A percentile compares a stretch with the other conserved stretches of the same genome.
phyloP scores from a whole-genome alignment of 2,329 filamentous ascomycete species.

The Metarhizium humberi region DNA sequence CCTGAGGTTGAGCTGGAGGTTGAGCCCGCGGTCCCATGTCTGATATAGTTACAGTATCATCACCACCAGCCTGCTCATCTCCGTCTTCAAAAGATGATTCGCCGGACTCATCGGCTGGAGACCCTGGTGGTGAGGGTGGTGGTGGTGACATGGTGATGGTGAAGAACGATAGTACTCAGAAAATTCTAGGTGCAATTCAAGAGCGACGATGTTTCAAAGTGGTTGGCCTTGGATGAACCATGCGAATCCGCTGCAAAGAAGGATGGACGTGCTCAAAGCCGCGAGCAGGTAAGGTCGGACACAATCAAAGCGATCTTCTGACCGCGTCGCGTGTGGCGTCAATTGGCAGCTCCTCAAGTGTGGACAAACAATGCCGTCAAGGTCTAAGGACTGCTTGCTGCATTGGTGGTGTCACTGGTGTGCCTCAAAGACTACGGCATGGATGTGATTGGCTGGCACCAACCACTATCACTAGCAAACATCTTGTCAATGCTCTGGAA shows the following conservation, averaged over 20 bases:
- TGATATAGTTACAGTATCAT: conserved; percentile 11
- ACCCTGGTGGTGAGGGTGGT: not conserved
- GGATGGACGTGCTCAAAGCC: not conserved
- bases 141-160: conserved; percentile 11
- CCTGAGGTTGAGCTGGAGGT: conserved; percentile 7
- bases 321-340: not conserved
- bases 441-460: not conserved
- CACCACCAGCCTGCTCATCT: conserved; percentile 7
- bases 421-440: not conserved
- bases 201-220: not conserved
- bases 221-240: not conserved
- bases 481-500: not conserved
- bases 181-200: not conserved
- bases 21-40: conserved; percentile 12
- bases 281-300: not conserved
- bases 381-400: not conserved
- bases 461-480: not conserved
- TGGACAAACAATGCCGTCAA: not conserved
- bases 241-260: too few species aligned
- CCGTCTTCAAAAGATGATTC: conserved; percentile 4
- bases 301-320: not conserved
- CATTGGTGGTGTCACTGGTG: not conserved
- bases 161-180: not conserved
- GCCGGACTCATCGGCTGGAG: conserved; percentile 4
- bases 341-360: too few species aligned